Percentiles rank a stretch among this genome's conserved stretches.
phyloP scores from a whole-genome alignment of 2,329 filamentous ascomycete species.

The Pestalotiopsis sp. region DNA sequence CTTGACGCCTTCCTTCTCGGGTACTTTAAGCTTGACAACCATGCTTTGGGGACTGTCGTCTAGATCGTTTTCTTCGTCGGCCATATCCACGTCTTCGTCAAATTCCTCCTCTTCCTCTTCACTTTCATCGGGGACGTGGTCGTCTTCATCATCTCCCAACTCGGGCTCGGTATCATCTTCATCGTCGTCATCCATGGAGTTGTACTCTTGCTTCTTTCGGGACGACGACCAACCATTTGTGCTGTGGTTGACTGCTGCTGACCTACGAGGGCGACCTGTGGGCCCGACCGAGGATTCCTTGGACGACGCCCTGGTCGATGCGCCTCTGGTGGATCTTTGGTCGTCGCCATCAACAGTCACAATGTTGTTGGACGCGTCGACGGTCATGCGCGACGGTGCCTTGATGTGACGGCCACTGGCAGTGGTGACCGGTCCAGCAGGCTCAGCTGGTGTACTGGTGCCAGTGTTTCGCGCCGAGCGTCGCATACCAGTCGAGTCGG shows the following conservation, averaged over 20 bases:
- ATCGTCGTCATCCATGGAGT: constrained; percentile 56
- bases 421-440: constrained; percentile 66
- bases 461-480: constrained; percentile 76
- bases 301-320: constrained; percentile 28
- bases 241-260: constrained; percentile 51
- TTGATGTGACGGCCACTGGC: constrained; percentile 86
- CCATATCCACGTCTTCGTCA: constrained; percentile 58
- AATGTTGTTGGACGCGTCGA: constrained; percentile 53
- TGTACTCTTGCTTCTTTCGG: constrained; percentile 54
- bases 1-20: constrained; percentile 38
- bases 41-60: constrained; percentile 59
- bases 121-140: constrained; percentile 63
- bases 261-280: constrained; percentile 52
- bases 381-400: constrained; percentile 67
- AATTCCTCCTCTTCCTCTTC: constrained; percentile 53
- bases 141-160: constrained; percentile 69
- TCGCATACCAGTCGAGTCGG: constrained; percentile 64
- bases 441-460: constrained; percentile 72
- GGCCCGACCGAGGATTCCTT: constrained; percentile 44
- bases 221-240: constrained; percentile 51
- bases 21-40: constrained; percentile 72
- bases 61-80: constrained; percentile 56
- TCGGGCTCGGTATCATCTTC: constrained; percentile 38
- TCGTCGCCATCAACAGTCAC: constrained; percentile 44
- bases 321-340: constrained; percentile 25